A percentile compares a stretch with the other conserved stretches of the same genome.
Conservation (phyloP, 129 eudicot genomes). For the Pseudognaphalium luteoalbum region DNA sequence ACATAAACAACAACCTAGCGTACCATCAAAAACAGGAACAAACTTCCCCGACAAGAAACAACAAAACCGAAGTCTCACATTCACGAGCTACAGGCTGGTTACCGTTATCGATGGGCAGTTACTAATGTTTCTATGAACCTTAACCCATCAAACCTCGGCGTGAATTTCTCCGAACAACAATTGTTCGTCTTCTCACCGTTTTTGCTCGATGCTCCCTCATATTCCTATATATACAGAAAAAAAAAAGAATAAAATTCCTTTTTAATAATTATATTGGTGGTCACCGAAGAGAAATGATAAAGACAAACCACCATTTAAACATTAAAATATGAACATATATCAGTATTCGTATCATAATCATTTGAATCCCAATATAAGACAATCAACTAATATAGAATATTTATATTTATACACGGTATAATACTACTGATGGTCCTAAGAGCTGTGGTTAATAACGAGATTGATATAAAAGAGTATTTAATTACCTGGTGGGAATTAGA, state of each 20-base stretch:
- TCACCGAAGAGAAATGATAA: no score
- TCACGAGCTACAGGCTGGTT: not conserved
- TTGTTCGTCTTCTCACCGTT: constrained; percentile 20
- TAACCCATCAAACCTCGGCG: constrained; percentile 90
- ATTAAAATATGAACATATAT: no score
- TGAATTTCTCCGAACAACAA: constrained; percentile 62
- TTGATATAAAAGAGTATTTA: not conserved
- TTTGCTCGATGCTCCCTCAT: constrained; percentile 32
- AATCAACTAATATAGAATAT: no score
- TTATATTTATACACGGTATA: no score
- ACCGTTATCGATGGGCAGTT: constrained; percentile 77
- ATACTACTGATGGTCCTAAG: no score
- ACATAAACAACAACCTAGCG: not conserved
- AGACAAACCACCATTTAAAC: no score
- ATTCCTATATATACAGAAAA: constrained; percentile 36
- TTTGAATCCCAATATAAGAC: not conserved
- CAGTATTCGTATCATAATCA: no score
- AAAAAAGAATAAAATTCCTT: not conserved
- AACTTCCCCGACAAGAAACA: constrained; percentile 34
- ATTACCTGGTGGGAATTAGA: constrained; percentile 26
- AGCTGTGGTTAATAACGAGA: no score
- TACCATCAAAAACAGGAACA: constrained; percentile 12
- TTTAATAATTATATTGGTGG: no score
- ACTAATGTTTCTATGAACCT: constrained; percentile 86
- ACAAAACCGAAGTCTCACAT: not conserved